A percentile compares a stretch with the other conserved stretches of the same genome.
Evolutionary conservation across 306 rosid genomes (phyloP).

Genomic region (Corylus americana): DNA sequence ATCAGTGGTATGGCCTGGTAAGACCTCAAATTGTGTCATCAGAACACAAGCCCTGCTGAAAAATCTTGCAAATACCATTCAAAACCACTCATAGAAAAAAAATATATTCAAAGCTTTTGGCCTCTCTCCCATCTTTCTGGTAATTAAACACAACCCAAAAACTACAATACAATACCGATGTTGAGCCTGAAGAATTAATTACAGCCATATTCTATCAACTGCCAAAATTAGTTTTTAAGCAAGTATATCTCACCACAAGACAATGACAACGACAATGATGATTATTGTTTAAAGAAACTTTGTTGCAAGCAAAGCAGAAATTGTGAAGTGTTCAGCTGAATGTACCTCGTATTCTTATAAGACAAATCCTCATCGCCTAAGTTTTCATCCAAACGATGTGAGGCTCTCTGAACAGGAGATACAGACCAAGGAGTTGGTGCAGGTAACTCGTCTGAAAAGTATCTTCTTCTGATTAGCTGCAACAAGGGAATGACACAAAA

Average conservation of each 20-base stretch:
- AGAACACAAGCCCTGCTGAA: neutral
- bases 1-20: neutral
- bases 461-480: conserved; percentile 91
- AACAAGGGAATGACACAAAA: conserved; percentile 31
- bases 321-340: neutral
- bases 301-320: conserved; percentile 14
- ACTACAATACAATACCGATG: neutral
- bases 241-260: neutral
- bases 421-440: conserved; percentile 65
- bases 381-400: conserved; percentile 71
- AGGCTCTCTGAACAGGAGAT: conserved; percentile 56
- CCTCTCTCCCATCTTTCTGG: neutral
- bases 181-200: neutral
- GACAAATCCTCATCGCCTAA: conserved; percentile 64
- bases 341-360: conserved; percentile 58
- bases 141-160: neutral
- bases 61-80: neutral
- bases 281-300: conserved; percentile 13
- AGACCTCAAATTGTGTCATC: neutral
- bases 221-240: neutral
- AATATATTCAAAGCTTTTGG: neutral
- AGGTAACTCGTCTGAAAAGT: conserved; percentile 81
- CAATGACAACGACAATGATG: neutral
- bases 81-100: neutral
- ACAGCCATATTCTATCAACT: neutral